Conservation (phyloP, 805 yeast genomes). For the Lipomyces sp. region DNA sequence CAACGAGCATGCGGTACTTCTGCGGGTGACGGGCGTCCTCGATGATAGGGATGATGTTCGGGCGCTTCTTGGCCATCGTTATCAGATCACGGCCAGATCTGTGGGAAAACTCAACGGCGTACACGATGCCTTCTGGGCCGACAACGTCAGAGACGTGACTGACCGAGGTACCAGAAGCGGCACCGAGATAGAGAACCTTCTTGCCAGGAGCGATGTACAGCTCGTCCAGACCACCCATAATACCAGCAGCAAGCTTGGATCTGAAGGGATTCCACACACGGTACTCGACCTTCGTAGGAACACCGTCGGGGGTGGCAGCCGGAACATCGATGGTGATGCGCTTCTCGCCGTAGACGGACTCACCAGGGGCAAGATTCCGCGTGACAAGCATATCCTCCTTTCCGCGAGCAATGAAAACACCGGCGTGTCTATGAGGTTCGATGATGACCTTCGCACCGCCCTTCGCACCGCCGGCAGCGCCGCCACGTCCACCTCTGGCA, state of each 20-base stretch:
- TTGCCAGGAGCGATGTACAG: constrained; percentile 96
- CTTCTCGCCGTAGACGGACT: constrained; percentile 97
- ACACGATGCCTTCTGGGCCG: constrained; percentile 98
- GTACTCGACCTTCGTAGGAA: constrained; percentile 89
- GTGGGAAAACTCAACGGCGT: constrained; percentile 99
- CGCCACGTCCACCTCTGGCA: constrained; percentile 51
- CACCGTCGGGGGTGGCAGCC: constrained; percentile 62
- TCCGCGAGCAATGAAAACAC: constrained; percentile 98
- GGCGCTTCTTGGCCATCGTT: constrained; percentile 99
- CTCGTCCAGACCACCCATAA: constrained; percentile 99
- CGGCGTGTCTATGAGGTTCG: constrained; percentile 98
- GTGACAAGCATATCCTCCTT: constrained; percentile 98
- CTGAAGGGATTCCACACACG: constrained; percentile 99
- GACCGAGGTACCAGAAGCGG: constrained; percentile 99
- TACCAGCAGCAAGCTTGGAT: constrained; percentile 99
- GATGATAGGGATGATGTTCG: constrained; percentile 96
- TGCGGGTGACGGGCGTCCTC: constrained; percentile 99
- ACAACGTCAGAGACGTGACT: constrained; percentile 98
- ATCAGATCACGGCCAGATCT: constrained; percentile 99
- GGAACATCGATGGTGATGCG: constrained; percentile 93
- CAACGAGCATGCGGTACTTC: constrained; percentile 97
- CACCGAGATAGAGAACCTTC: constrained; percentile 96
- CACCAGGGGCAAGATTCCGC: constrained; percentile 97
- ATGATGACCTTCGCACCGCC: constrained; percentile 90
- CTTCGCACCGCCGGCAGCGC: constrained; percentile 57